Evolutionary conservation across 441 rosid genomes (phyloP), one percentile per base, ranked within the genome.

Genomic region (Pelargonium myrrhifolium): DNA sequence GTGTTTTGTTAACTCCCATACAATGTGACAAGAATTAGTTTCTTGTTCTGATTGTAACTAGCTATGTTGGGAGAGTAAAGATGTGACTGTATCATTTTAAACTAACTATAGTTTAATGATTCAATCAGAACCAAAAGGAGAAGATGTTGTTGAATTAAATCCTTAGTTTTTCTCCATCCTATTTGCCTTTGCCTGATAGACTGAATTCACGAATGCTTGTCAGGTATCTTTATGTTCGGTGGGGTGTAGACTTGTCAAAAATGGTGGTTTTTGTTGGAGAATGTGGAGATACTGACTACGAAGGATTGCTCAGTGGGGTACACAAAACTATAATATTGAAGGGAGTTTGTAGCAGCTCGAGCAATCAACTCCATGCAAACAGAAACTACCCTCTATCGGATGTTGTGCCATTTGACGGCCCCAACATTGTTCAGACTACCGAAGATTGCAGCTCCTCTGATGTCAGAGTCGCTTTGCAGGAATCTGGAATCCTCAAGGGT

Each of bases 241-340:
- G 98, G 97, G 98, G 99, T 0, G 75, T 85, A 14, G 93, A 90
- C 60, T 71, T 89, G 79, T 78, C 89, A 12, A 89, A 87, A 56
- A 79, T 89, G 84, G 93, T 82, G n/a, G 95, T 95, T 49, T 89
- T 95, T 59, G 88, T 83, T 0, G 96, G 98, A 0, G 99, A 95
- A 73, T 81, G 82, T 43, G 98, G 97, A 4, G 98, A 95, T 72
- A 88, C 97, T 0, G 98, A 92, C 66, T 95, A 92, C 66, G 98
- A 95, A 79, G 94, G 87, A 18, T 68, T 95, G 77, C 88, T 94
- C 0, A 89, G 96, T 35, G 99, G 97, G 35, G 20, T 87, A 68
- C 98, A 90, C 81, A 90, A 82, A 76, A 87, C 85, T 63, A 81
- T 92, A 39, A 79, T 92, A 56, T 62, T 90, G 74, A 84, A 76